These are phyloP conservation scores for Candida dubliniensis DNA, from an alignment of 1,139 yeast genomes.

Conservation along the genomic window DNA sequence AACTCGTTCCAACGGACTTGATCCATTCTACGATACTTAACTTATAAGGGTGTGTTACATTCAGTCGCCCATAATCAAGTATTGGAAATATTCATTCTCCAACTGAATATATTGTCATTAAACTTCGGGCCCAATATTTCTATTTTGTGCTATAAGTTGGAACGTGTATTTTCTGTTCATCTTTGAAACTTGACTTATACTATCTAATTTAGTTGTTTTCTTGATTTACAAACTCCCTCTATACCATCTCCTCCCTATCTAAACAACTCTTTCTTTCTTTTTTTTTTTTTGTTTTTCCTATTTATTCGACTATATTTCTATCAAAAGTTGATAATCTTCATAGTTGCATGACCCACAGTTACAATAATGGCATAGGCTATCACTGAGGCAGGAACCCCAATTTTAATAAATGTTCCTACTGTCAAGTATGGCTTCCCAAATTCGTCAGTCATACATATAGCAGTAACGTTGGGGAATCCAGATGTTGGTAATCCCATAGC, in stretches of 20 bases:
- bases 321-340: slow-evolving; percentile 49
- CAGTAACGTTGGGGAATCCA: slow-evolving; percentile 81
- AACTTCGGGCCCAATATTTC: no score
- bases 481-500: slow-evolving; percentile 80
- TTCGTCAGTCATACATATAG: slow-evolving; percentile 73
- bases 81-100: no score
- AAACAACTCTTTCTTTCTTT: not conserved
- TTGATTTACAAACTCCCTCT: no score
- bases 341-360: slow-evolving; percentile 66
- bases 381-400: slow-evolving; percentile 69
- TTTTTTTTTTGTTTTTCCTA: not conserved
- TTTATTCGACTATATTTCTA: not conserved
- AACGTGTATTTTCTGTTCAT: not conserved
- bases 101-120: no score
- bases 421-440: slow-evolving; percentile 66
- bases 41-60: no score
- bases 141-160: no score
- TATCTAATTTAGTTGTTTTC: no score
- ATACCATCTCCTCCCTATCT: no score
- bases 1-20: no score
- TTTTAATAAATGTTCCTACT: slow-evolving; percentile 63
- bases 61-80: no score
- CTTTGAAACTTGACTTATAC: not conserved
- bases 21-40: no score
- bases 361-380: slow-evolving; percentile 57